These are phyloP conservation scores for Eutypella sp. DNA, from an alignment of 2,329 filamentous ascomycete species.

Conservation along the genomic window DNA sequence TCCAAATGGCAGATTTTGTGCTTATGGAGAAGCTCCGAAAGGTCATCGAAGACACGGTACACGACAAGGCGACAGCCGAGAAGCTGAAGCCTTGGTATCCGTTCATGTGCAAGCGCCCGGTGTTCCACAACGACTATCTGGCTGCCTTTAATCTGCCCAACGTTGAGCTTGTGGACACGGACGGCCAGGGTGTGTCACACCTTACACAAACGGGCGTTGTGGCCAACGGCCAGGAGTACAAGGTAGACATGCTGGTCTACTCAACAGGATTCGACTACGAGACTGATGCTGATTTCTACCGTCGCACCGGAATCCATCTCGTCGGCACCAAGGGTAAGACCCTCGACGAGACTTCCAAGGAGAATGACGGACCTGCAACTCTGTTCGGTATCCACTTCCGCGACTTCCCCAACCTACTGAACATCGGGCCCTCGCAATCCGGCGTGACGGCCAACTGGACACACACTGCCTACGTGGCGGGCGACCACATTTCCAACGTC, in stretches of 20 bases:
- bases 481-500: slow-evolving; percentile 6
- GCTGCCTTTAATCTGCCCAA: slow-evolving; percentile 42
- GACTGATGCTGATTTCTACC: slow-evolving; percentile 8
- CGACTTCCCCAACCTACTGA: slow-evolving; percentile 18
- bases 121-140: slow-evolving; percentile 46
- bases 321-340: slow-evolving; percentile 7
- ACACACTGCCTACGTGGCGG: slow-evolving; percentile 24
- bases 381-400: slow-evolving; percentile 11
- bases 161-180: slow-evolving; percentile 45
- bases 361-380: slow-evolving; percentile 2
- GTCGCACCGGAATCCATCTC: slow-evolving; percentile 5
- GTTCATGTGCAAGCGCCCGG: slow-evolving; percentile 47
- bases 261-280: slow-evolving; percentile 9
- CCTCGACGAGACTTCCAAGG: slow-evolving; percentile 14
- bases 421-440: slow-evolving; percentile 7
- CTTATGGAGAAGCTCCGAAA: slow-evolving; percentile 30
- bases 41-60: slow-evolving; percentile 34
- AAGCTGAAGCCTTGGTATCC: slow-evolving; percentile 46
- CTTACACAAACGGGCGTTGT: slow-evolving; percentile 35
- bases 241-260: slow-evolving; percentile 21
- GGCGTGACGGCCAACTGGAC: slow-evolving; percentile 17
- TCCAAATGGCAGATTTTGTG: slow-evolving; percentile 4
- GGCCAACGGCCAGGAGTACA: slow-evolving; percentile 33
- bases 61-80: slow-evolving; percentile 29
- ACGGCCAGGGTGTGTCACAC: slow-evolving; percentile 36